phyloP scores from a whole-genome alignment of 345 rosid species.

The Murraya koenigii region DNA sequence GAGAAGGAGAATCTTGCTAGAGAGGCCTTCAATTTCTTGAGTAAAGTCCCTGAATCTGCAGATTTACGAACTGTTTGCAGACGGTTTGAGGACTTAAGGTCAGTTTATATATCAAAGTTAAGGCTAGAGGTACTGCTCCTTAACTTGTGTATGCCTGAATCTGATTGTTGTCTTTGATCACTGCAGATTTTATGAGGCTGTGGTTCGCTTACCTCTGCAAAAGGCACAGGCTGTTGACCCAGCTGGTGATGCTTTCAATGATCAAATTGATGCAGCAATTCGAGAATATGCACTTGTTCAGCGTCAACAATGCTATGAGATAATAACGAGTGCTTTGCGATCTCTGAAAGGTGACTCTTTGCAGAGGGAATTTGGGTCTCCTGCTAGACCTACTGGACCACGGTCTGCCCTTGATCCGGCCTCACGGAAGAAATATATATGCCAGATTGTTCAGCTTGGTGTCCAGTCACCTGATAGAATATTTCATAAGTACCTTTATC shows the following conservation, averaged over 20 bases:
- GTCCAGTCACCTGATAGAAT: slow-evolving; percentile 87
- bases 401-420: slow-evolving; percentile 62
- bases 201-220: slow-evolving; percentile 86
- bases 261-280: slow-evolving; percentile 72
- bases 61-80: slow-evolving; percentile 92
- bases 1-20: slow-evolving; percentile 88
- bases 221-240: slow-evolving; percentile 94
- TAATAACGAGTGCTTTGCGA: slow-evolving; percentile 68
- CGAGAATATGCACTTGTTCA: slow-evolving; percentile 75
- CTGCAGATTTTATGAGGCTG: slow-evolving; percentile 98
- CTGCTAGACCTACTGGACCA: slow-evolving; percentile 43
- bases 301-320: slow-evolving; percentile 90
- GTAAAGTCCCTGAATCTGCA: slow-evolving; percentile 93
- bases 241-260: slow-evolving; percentile 89
- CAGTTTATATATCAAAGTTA: slow-evolving; percentile 30
- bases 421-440: slow-evolving; percentile 67
- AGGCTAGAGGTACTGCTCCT: slow-evolving; percentile 16
- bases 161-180: not conserved
- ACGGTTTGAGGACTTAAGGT: slow-evolving; percentile 95
- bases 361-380: slow-evolving; percentile 54
- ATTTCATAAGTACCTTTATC: slow-evolving; percentile 84
- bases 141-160: not conserved
- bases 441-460: slow-evolving; percentile 95
- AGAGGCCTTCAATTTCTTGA: slow-evolving; percentile 80
- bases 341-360: slow-evolving; percentile 61